phyloP scores from a whole-genome alignment of 2,329 filamentous ascomycete species.

The Hawksworthiomyces lignivorus region DNA sequence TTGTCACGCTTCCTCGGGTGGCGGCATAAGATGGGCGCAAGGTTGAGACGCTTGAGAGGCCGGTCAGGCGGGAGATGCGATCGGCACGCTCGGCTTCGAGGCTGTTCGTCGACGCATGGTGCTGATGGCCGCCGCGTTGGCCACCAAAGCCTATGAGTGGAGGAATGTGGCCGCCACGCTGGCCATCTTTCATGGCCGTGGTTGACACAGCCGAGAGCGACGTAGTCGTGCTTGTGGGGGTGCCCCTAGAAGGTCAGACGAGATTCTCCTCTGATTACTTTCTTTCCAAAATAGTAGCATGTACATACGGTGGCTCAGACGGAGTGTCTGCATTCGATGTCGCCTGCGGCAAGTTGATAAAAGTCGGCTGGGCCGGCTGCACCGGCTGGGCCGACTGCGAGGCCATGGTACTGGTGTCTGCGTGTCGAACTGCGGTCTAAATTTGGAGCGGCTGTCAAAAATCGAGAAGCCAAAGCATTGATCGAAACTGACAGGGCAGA shows the following conservation, averaged over 20 bases:
- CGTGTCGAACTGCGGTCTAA: too few relatives aligned
- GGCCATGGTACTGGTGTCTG: too few relatives aligned
- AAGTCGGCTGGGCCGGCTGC: conserved; percentile 43
- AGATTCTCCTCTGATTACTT: not conserved
- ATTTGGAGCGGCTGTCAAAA: too few relatives aligned
- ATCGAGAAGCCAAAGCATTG: too few relatives aligned
- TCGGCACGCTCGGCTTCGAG: conserved; percentile 89
- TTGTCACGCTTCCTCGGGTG: conserved; percentile 17
- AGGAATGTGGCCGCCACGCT: conserved; percentile 58
- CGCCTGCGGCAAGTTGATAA: conserved; percentile 79
- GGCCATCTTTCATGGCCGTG: conserved; percentile 92
- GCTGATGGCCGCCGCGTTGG: conserved; percentile 46
- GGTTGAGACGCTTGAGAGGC: conserved; percentile 79
- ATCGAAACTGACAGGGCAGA: too few relatives aligned
- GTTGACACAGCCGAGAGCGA: conserved; percentile 88
- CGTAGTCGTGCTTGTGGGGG: conserved; percentile 85
- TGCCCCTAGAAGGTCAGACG: conserved; percentile 53
- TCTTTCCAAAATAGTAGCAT: not conserved
- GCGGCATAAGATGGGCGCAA: conserved; percentile 40
- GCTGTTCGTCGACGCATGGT: conserved; percentile 58
- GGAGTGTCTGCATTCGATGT: conserved; percentile 79
- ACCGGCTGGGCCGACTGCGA: conserved; percentile 12
- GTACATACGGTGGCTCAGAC: conserved; percentile 76
- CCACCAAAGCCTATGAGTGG: conserved; percentile 3
- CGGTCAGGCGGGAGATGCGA: conserved; percentile 87